Conservation (phyloP, 345 rosid species). For the Carallia pectinifolia region DNA sequence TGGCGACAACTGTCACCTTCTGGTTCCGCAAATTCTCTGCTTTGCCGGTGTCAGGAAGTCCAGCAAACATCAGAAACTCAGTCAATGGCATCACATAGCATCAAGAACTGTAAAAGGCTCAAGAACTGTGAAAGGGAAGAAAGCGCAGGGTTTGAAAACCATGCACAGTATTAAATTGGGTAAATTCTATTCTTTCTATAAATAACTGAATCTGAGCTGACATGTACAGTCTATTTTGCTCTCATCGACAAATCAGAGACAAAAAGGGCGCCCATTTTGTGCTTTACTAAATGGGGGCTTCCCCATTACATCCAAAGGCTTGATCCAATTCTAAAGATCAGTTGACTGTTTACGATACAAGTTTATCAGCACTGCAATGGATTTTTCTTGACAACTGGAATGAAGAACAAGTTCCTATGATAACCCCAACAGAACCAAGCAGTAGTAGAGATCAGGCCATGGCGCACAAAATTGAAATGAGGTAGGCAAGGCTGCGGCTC, state of each 20-base stretch:
- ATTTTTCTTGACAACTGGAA: slow-evolving; percentile 6
- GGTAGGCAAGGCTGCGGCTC: slow-evolving; percentile 3
- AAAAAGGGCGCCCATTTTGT: slow-evolving; percentile 15
- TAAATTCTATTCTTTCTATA: slow-evolving; percentile 13
- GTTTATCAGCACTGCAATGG: slow-evolving; percentile 21
- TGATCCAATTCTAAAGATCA: slow-evolving; percentile 14
- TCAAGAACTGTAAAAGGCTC: not conserved
- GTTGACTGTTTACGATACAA: slow-evolving; percentile 32
- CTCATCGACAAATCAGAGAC: slow-evolving; percentile 30
- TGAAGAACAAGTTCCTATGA: slow-evolving; percentile 5
- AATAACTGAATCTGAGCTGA: slow-evolving; percentile 22
- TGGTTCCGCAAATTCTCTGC: too few relatives aligned
- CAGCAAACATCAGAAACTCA: not conserved
- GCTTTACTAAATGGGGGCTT: slow-evolving; percentile 15
- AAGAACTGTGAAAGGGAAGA: not conserved
- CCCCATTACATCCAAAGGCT: slow-evolving; percentile 18
- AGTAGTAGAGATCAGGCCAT: slow-evolving; percentile 11
- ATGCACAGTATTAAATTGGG: not conserved
- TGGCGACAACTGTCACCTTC: too few relatives aligned
- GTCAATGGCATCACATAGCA: not conserved
- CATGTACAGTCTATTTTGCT: slow-evolving; percentile 40
- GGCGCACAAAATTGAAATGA: slow-evolving; percentile 4
- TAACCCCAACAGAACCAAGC: slow-evolving; percentile 24
- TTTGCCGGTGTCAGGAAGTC: too few relatives aligned
- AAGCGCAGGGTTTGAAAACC: not conserved